Conservation (phyloP, 2,329 filamentous ascomycete species). For the Elsinoe arachidis region DNA sequence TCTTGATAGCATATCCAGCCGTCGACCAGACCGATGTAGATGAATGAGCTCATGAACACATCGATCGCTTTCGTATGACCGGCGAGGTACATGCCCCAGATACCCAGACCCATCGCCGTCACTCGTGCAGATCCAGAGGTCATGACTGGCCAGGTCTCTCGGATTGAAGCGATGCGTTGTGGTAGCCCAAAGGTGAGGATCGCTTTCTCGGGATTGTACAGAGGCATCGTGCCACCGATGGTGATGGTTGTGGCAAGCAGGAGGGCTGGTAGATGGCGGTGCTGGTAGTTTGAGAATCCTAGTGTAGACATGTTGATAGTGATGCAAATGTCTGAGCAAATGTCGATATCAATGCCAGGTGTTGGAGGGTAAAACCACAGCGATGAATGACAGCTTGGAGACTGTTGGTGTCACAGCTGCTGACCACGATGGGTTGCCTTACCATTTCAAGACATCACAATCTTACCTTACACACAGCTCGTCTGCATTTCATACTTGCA, state of each 20-base stretch:
- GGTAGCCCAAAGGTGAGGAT: background rate
- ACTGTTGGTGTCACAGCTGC: too few relatives aligned
- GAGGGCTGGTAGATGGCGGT: background rate
- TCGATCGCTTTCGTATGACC: background rate
- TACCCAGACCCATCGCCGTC: background rate
- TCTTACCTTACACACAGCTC: too few relatives aligned
- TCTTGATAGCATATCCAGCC: background rate
- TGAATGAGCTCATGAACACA: background rate
- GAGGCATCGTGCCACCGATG: background rate
- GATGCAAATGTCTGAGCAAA: too few relatives aligned
- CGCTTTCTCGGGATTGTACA: background rate
- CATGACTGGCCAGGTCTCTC: background rate
- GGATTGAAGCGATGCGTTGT: background rate
- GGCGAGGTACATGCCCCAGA: background rate
- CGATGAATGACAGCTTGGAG: too few relatives aligned
- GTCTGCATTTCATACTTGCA: too few relatives aligned
- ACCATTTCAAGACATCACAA: too few relatives aligned
- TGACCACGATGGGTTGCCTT: too few relatives aligned
- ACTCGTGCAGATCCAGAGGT: background rate
- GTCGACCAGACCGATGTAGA: background rate
- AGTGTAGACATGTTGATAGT: background rate
- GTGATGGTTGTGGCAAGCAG: background rate
- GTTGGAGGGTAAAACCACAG: too few relatives aligned
- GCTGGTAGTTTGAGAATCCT: background rate
- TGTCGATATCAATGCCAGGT: too few relatives aligned